Conservation (phyloP, 805 yeast species). For the Pichia ethanolica region DNA sequence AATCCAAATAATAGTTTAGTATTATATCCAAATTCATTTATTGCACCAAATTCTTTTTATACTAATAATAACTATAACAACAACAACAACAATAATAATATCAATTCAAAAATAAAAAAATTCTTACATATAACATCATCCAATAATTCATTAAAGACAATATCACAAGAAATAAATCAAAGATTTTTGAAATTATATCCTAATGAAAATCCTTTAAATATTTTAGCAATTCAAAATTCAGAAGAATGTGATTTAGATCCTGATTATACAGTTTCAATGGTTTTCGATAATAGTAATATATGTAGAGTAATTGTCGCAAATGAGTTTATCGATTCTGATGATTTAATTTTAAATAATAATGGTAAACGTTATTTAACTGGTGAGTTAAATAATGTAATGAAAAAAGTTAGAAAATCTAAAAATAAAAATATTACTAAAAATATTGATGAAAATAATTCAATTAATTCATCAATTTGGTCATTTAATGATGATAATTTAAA, state of each 20-base stretch:
- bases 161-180: constrained; percentile 46
- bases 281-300: constrained; percentile 45
- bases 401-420: constrained; percentile 26
- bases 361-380: constrained; percentile 20
- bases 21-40: constrained; percentile 13
- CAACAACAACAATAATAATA: too few relatives aligned
- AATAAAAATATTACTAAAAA: neutral
- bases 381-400: constrained; percentile 24
- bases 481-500: constrained; percentile 1
- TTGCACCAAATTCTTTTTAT: neutral
- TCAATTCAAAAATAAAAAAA: constrained; percentile 26
- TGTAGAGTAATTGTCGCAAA: constrained; percentile 38
- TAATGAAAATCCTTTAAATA: constrained; percentile 43
- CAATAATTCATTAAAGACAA: constrained; percentile 36
- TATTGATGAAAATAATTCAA: neutral
- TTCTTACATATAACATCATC: constrained; percentile 59
- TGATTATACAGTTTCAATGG: constrained; percentile 58
- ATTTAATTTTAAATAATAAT: neutral
- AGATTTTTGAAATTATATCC: constrained; percentile 64
- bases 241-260: constrained; percentile 74
- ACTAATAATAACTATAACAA: neutral
- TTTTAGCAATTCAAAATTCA: constrained; percentile 59
- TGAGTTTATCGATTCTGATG: constrained; percentile 25
- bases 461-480: constrained; percentile 18
- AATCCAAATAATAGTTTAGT: constrained; percentile 4